Evolutionary conservation across 495 filamentous ascomycete genomes (phyloP).

Genomic region (Aspergillus bertholletiae): DNA sequence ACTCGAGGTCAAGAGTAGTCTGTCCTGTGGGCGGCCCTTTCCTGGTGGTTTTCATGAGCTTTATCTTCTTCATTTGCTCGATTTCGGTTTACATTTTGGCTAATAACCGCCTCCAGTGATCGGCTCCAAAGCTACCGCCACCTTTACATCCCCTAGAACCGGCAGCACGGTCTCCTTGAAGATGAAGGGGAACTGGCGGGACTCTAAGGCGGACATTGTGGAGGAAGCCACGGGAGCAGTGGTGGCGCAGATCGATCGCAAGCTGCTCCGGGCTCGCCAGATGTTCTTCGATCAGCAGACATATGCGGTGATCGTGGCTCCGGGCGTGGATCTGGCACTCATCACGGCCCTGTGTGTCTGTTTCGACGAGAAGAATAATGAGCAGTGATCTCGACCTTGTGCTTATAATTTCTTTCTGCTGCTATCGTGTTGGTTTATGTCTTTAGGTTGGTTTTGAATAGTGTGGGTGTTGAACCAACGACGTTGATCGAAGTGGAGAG

Average conservation of each 20-base stretch:
- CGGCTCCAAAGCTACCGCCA: conserved; percentile 30
- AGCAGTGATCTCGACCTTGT: too few species aligned
- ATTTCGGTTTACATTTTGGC: conserved; percentile 8
- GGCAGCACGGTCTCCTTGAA: conserved; percentile 14
- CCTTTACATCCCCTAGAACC: conserved; percentile 16
- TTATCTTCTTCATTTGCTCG: too few species aligned
- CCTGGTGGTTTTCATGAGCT: too few species aligned
- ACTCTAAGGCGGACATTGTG: conserved; percentile 1
- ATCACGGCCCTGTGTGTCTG: conserved; percentile 54
- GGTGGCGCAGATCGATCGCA: conserved; percentile 49
- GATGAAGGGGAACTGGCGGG: conserved; percentile 23
- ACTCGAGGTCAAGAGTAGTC: conserved; percentile 49
- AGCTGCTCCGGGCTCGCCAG: conserved; percentile 44
- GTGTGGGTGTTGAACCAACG: too few species aligned
- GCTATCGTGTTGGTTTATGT: too few species aligned
- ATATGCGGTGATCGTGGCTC: conserved; percentile 50
- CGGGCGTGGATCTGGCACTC: conserved; percentile 53
- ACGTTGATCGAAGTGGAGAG: too few species aligned
- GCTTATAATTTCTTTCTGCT: too few species aligned
- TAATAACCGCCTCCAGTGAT: conserved; percentile 15
- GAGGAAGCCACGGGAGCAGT: conserved; percentile 30
- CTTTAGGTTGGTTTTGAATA: too few species aligned
- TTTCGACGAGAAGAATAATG: conserved; percentile 54
- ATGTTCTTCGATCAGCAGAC: conserved; percentile 51
- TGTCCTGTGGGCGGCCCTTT: conserved; percentile 35